Conservation (phyloP, 148 eudicot genomes). For the Cornus suecica region DNA sequence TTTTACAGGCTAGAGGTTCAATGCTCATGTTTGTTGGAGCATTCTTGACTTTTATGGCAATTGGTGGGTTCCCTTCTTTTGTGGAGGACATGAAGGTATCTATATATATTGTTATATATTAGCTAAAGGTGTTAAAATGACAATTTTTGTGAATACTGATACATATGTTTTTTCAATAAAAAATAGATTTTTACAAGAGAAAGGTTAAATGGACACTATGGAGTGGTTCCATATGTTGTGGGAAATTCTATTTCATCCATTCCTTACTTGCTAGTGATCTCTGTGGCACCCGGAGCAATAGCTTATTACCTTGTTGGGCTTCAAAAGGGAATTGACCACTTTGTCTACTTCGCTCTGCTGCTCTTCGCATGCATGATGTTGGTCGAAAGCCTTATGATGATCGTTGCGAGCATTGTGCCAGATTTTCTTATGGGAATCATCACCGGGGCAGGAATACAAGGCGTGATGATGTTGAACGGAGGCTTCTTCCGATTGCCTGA, state of each 20-base stretch:
- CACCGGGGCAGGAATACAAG: constrained; percentile 58
- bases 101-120: neutral
- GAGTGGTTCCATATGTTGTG: constrained; percentile 42
- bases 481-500: constrained; percentile 53
- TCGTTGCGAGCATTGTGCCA: too few relatives aligned
- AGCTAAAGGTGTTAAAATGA: neutral
- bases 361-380: too few relatives aligned
- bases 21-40: constrained; percentile 47
- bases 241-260: constrained; percentile 54
- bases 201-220: constrained; percentile 58
- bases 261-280: constrained; percentile 43
- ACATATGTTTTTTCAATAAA: neutral
- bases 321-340: too few relatives aligned
- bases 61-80: constrained; percentile 64
- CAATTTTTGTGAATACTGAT: too few relatives aligned
- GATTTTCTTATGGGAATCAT: constrained; percentile 64
- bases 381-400: too few relatives aligned
- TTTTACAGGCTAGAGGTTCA: constrained; percentile 47
- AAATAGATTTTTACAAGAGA: too few relatives aligned
- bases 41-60: constrained; percentile 63
- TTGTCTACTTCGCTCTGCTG: too few relatives aligned
- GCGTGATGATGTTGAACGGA: constrained; percentile 55
- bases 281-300: constrained; percentile 42
- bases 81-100: constrained; percentile 58
- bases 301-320: constrained; percentile 51